Conservation (phyloP, 1,139 yeast species). For the Zygoascus sp. region DNA sequence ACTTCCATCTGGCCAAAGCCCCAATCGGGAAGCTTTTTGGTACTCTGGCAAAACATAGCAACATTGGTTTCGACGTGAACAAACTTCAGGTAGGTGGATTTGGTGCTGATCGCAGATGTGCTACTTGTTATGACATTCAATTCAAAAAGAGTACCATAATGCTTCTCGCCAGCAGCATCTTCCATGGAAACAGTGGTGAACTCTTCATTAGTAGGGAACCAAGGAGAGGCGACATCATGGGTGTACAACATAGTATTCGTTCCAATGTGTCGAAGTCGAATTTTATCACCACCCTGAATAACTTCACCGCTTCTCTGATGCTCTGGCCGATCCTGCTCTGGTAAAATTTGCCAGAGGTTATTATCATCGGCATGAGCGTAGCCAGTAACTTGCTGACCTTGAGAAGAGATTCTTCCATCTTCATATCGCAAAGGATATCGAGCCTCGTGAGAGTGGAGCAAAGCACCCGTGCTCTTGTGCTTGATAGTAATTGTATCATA, state of each 20-base stretch:
- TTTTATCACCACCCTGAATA: conserved; percentile 46
- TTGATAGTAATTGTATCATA: conserved; percentile 70
- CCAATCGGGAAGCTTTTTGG: conserved; percentile 86
- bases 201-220: conserved; percentile 85
- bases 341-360: conserved; percentile 85
- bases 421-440: conserved; percentile 88
- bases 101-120: conserved; percentile 51
- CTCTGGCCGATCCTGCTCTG: conserved; percentile 46
- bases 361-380: conserved; percentile 45
- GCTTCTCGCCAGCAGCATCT: conserved; percentile 50
- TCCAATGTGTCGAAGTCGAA: conserved; percentile 76
- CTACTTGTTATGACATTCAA: conserved; percentile 43
- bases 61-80: conserved; percentile 84
- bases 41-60: conserved; percentile 92
- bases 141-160: conserved; percentile 74
- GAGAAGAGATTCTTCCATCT: conserved; percentile 93
- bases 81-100: conserved; percentile 61
- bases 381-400: conserved; percentile 92
- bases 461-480: conserved; percentile 71
- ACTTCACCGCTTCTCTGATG: conserved; percentile 42
- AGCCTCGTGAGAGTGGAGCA: conserved; percentile 72
- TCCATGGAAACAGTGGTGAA: conserved; percentile 69
- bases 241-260: conserved; percentile 78
- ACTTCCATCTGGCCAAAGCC: conserved; percentile 88
- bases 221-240: conserved; percentile 98